phyloP scores from a whole-genome alignment of 202 grass and related monocot genomes.

The Zoysia matrella region DNA sequence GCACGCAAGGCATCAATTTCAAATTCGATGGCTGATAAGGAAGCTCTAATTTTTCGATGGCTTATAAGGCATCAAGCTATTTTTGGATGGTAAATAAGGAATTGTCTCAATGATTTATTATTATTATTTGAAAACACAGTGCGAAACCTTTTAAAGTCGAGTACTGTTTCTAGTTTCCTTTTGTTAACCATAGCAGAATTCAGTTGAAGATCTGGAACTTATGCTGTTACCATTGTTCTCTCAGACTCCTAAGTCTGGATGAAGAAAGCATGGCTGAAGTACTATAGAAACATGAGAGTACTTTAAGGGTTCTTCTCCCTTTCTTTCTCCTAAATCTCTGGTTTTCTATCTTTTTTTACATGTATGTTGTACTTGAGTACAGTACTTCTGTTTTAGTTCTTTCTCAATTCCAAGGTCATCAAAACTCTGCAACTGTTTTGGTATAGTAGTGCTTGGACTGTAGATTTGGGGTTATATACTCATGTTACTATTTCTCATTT shows the following conservation, averaged over 20 bases:
- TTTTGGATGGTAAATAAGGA: too few relatives aligned
- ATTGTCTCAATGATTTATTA: background rate
- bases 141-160: background rate
- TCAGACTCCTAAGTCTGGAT: background rate
- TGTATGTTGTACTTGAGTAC: background rate
- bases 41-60: too few relatives aligned
- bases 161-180: background rate
- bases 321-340: background rate
- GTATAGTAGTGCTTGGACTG: slow-evolving; percentile 9
- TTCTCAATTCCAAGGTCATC: background rate
- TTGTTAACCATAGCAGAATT: background rate
- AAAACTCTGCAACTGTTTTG: background rate
- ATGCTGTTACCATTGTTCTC: background rate
- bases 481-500: background rate
- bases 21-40: too few relatives aligned
- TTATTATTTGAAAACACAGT: slow-evolving; percentile 1
- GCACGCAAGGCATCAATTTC: too few relatives aligned
- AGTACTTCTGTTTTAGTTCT: background rate
- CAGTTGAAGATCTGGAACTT: background rate
- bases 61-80: too few relatives aligned
- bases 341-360: background rate
- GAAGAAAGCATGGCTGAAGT: background rate
- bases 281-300: background rate
- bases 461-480: background rate
- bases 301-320: background rate